phyloP scores from a whole-genome alignment of 2,329 filamentous ascomycete species.

The Aotearoamyces nothofagi region DNA sequence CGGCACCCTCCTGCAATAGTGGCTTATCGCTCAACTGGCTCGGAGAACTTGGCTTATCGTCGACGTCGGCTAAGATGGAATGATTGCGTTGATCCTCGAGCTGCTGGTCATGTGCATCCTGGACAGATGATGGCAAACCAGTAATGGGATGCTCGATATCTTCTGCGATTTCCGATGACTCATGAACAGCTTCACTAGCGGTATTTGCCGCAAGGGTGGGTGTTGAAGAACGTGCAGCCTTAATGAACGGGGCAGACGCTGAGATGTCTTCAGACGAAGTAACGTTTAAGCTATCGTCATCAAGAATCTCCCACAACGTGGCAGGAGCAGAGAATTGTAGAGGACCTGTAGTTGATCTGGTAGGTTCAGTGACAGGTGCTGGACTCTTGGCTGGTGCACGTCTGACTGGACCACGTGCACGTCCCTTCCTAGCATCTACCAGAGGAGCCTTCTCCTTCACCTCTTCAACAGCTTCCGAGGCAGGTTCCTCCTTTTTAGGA shows the following conservation, averaged over 20 bases:
- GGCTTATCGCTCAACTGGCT: conserved; percentile 8
- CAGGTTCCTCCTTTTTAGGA: conserved; percentile 57
- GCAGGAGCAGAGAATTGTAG: conserved; percentile 18
- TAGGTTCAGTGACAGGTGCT: conserved; percentile 8
- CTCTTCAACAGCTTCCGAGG: conserved; percentile 36
- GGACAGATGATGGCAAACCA: conserved; percentile 5
- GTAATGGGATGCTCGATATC: conserved; percentile 5
- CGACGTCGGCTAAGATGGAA: conserved; percentile 2
- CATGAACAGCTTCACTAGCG: conserved; percentile 10
- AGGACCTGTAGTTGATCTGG: neutral
- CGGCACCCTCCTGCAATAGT: conserved; percentile 5
- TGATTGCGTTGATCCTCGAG: conserved; percentile 8
- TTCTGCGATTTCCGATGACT: conserved; percentile 7
- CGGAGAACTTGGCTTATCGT: conserved; percentile 4
- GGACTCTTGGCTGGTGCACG: conserved; percentile 42
- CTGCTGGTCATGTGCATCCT: conserved; percentile 7
- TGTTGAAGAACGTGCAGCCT: conserved; percentile 9
- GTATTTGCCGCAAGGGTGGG: conserved; percentile 13
- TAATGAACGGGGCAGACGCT: conserved; percentile 3
- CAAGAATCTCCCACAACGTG: conserved; percentile 26
- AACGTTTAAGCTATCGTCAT: conserved; percentile 23
- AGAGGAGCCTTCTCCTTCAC: conserved; percentile 65
- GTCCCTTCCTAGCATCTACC: conserved; percentile 74
- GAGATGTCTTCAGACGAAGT: conserved; percentile 7
- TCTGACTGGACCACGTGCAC: conserved; percentile 75